phyloP scores from a whole-genome alignment of 139 green algal genomes.

The Mesotaenium endlicherianum region DNA sequence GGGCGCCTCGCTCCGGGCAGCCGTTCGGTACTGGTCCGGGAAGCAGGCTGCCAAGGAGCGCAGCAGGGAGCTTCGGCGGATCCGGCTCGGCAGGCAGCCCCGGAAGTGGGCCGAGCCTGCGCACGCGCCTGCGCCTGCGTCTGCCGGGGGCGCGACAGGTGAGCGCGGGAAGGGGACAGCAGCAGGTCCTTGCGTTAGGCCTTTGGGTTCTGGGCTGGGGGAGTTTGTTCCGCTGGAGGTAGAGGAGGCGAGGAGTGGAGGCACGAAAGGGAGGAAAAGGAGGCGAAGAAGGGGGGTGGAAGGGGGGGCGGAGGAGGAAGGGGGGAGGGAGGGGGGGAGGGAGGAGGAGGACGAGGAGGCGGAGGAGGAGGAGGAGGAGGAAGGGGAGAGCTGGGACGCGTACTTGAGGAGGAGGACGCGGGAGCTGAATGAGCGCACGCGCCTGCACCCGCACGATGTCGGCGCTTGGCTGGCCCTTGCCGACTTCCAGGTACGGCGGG shows the following conservation, averaged over 20 bases:
- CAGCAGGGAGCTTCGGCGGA: conserved; percentile 24
- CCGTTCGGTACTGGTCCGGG: conserved; percentile 18
- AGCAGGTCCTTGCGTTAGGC: background rate
- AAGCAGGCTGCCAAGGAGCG: conserved; percentile 2
- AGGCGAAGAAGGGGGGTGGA: background rate
- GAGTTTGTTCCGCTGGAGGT: conserved; percentile 12
- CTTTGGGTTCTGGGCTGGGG: background rate
- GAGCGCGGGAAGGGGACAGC: background rate
- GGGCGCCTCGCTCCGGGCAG: background rate
- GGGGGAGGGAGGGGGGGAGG: background rate
- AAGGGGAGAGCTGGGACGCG: conserved; percentile 64
- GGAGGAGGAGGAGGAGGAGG: conserved; percentile 21
- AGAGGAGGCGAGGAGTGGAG: background rate
- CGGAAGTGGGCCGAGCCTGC: too few relatives aligned
- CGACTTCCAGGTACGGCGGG: conserved; percentile 67
- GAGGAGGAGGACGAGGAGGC: background rate
- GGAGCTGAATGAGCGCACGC: conserved; percentile 70
- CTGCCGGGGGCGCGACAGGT: too few relatives aligned
- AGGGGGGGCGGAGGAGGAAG: background rate
- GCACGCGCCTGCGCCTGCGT: too few relatives aligned
- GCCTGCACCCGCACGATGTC: conserved; percentile 65
- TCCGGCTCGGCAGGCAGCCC: background rate
- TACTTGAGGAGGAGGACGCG: conserved; percentile 62
- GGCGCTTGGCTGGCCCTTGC: conserved; percentile 83
- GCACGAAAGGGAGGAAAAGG: background rate